phyloP scores from a whole-genome alignment of 768 basidiomycete genomes.

The Suillus weaverae region DNA sequence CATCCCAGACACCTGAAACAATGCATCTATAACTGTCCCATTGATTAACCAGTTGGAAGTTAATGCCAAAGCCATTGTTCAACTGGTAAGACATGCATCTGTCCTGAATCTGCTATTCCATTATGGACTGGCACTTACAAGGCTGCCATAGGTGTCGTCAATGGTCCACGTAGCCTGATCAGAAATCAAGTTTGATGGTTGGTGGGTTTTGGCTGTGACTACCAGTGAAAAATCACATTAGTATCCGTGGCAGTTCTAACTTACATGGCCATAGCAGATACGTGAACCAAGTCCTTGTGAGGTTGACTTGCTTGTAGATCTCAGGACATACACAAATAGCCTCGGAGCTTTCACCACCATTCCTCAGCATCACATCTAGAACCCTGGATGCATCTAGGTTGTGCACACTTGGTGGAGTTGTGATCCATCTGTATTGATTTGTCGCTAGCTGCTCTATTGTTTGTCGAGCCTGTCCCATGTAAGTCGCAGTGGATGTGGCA shows the following conservation, averaged over 20 bases:
- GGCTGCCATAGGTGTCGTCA: background rate
- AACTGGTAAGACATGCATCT: background rate
- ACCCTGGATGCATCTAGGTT: background rate
- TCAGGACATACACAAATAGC: background rate
- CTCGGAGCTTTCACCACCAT: background rate
- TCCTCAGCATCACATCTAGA: background rate
- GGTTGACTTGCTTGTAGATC: background rate
- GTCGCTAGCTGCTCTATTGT: background rate
- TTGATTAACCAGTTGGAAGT: background rate
- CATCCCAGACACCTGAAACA: background rate
- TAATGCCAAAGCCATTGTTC: background rate
- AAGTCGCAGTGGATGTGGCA: background rate
- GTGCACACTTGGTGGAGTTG: background rate
- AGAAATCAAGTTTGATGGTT: background rate
- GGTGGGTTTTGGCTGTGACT: background rate
- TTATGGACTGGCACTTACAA: background rate
- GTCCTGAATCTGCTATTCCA: background rate
- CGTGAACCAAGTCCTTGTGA: background rate
- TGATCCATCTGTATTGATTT: background rate
- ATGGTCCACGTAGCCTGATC: background rate
- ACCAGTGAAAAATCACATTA: background rate
- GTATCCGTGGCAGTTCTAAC: background rate
- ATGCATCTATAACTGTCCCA: background rate
- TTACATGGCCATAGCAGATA: background rate
- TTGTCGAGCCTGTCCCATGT: background rate